phyloP scores from a whole-genome alignment of 2,329 filamentous ascomycete genomes.

The Microsporum ferrugineum region DNA sequence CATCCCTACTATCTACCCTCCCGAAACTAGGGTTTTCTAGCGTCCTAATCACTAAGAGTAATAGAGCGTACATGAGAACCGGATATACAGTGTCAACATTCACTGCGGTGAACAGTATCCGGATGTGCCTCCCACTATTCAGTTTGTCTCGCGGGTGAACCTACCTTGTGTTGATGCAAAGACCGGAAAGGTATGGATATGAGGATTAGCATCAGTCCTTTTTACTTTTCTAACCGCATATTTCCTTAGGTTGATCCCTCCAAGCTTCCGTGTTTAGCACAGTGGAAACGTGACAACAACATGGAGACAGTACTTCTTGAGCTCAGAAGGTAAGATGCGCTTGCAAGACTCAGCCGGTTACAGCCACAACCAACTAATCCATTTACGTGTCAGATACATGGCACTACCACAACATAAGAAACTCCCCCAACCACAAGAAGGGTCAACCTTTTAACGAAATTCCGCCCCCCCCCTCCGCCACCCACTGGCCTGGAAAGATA shows the following conservation, averaged over 20 bases:
- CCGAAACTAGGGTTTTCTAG: background rate
- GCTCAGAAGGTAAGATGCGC: constrained; percentile 53
- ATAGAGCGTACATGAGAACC: constrained; percentile 91
- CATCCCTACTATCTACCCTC: background rate
- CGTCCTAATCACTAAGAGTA: background rate
- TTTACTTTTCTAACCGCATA: background rate
- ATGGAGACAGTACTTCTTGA: constrained; percentile 92
- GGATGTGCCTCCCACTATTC: constrained; percentile 74
- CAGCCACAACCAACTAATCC: background rate
- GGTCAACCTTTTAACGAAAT: constrained; percentile 23
- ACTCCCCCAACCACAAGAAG: constrained; percentile 83
- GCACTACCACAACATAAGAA: constrained; percentile 86
- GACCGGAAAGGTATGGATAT: constrained; percentile 54
- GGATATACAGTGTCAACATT: constrained; percentile 97
- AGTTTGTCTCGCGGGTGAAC: constrained; percentile 91
- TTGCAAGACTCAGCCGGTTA: background rate
- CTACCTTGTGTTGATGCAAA: constrained; percentile 80
- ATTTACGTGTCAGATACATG: constrained; percentile 63
- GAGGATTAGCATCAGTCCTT: background rate
- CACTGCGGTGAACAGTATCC: constrained; percentile 86
- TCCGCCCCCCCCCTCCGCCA: background rate
- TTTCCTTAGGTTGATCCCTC: constrained; percentile 59
- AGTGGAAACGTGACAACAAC: constrained; percentile 87
- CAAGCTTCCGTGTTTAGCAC: constrained; percentile 71
- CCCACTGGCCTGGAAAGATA: background rate